Evolutionary conservation across 345 rosid species (phyloP), one percentile per base, ranked within the genome.

Genomic region (rapeseed (Brassica napus)): DNA sequence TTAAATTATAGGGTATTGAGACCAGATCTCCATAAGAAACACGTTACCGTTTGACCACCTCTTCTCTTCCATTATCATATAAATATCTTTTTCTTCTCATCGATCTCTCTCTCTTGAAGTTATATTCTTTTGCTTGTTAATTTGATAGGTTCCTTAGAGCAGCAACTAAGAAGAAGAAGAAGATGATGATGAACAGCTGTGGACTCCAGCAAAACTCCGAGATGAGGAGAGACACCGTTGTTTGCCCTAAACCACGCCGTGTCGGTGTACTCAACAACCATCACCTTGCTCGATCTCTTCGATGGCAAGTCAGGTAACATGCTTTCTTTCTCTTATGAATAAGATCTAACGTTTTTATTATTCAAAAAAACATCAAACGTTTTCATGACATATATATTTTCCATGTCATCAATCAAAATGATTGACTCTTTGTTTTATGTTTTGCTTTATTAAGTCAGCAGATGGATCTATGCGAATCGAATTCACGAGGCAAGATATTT

Each of bases 171-270:
- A 35, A 58, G 15, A 72, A 32, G 26, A 79, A 71, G 15, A 72
- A 32, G 26, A 79, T 37, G 52, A 92, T 90, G 97, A 90, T 26
- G 30, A 26, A 88, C 57, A 90, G 86, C 87, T 89, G 87, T 77
- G 86, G 76, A 83, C 79, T 86, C 80, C 90, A 86, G 74, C 87
- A 83, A 65, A 86, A 49, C 73, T 69, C 82, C 1, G 95, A 88
- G 84, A 83, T 82, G 71, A 84, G 83, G 52, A 60, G 83, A 6
- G 79, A 16, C 79, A 73, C 84, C 59, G 26, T 14, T 34, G 62
- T 77, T 2, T 91, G 94, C 35, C 97, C 97, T 9, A 89, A 87
- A 59, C 97, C 97, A 0, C 89, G 92, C 12, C 96, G 97, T 60
- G 44, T 90, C 9, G 86, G 58, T 66, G 55, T 60, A 18, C 31